Evolutionary conservation across 2,329 filamentous ascomycete genomes (phyloP), one percentile per base, ranked within the genome.

Genomic region (Epichloe amarillans): DNA sequence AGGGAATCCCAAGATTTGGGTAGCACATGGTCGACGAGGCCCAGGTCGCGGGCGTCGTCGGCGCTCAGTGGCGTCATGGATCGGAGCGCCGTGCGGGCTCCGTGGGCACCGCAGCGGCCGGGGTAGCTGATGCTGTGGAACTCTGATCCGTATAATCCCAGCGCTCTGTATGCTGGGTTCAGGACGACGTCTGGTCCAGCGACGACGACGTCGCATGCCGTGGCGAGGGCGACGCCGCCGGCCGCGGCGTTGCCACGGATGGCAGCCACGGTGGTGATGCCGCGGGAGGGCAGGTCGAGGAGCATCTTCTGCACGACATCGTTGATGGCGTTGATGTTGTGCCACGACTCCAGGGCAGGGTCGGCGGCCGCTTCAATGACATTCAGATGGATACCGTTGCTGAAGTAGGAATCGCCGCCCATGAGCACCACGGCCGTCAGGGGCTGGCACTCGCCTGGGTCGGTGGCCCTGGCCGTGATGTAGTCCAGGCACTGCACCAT

Each of bases 281-380:
- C 58, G 5, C 60, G 58, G 15, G 54, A 48, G 2, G 68, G 65
- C 35, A 71, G 65, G 14, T 68, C 64, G 30, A 66, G 60, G 4
- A 71, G 57, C 1, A 71, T 54, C 44, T 64, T 62, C 45, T 69
- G 58, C 1, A 69, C 63, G 14, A 70, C 63, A 53, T 70, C 68
- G 51, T 71, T 61, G 55, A 71, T 71, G 49, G 66, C 64, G 53
- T 70, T 71, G 63, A 71, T 71, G 56, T 70, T 71, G 40, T 61
- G 57, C 68, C 68, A 71, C 7, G 68, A 70, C 54, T 70, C 68
- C 8, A 62, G 54, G 0, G 67, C 58, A 4, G 68, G 62, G 50
- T 69, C 64, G 5, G 57, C 50, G 1, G 63, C 63, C 17, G 66
- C 63, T 57, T 71, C 68, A 54, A 70, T 71, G 43, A 70, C 67